phyloP scores from a whole-genome alignment of 2,329 filamentous ascomycete genomes.

The Cladobotryum mycophilum region DNA sequence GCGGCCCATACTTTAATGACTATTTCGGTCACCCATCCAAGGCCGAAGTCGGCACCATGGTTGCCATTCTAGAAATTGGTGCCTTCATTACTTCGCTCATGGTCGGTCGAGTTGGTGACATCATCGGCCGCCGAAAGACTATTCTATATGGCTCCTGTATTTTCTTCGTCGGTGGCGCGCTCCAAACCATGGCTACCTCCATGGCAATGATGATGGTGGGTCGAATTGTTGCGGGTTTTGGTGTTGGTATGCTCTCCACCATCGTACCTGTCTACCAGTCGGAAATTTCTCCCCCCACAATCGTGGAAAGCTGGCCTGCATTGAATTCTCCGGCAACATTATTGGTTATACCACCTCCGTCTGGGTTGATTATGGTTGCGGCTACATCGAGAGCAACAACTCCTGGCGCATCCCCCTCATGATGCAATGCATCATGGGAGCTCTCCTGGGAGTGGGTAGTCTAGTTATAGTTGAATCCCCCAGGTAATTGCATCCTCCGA shows the following conservation, averaged over 20 bases:
- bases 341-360: conserved; percentile 92
- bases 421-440: conserved; percentile 94
- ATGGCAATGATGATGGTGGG: conserved; percentile 88
- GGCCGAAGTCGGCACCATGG: conserved; percentile 91
- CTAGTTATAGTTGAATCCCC: conserved; percentile 95
- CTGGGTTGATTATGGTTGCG: conserved; percentile 98
- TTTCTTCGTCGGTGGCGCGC: conserved; percentile 75
- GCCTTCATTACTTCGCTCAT: conserved; percentile 83
- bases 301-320: conserved; percentile 89
- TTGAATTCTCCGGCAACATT: conserved; percentile 97
- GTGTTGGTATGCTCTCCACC: conserved; percentile 82
- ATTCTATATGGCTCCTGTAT: conserved; percentile 91
- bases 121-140: conserved; percentile 81
- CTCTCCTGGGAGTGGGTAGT: conserved; percentile 76
- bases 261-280: conserved; percentile 93
- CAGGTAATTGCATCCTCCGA: conserved; percentile 49
- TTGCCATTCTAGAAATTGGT: conserved; percentile 91
- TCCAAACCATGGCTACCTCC: conserved; percentile 74
- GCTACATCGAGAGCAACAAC: conserved; percentile 75
- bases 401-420: conserved; percentile 87
- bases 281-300: conserved; percentile 97
- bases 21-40: conserved; percentile 87
- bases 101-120: conserved; percentile 83
- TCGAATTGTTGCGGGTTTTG: conserved; percentile 76
- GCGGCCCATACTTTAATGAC: conserved; percentile 79